Conservation (phyloP, 495 filamentous ascomycete species). For the Trichoderma asperelloides region DNA sequence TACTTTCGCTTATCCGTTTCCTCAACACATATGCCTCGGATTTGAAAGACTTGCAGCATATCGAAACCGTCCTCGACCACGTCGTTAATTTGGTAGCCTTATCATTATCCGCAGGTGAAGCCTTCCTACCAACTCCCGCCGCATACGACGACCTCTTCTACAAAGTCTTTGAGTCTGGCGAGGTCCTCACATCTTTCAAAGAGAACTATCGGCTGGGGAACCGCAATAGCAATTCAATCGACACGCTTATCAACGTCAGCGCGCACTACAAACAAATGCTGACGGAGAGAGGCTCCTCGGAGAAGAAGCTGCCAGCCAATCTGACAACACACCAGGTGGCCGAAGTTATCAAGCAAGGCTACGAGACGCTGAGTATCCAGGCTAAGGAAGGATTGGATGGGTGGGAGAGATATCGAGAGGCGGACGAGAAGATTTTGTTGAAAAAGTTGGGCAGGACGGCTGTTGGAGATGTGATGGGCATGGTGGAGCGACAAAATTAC, state of each 20-base stretch:
- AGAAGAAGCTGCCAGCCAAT: constrained; percentile 40
- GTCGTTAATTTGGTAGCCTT: constrained; percentile 81
- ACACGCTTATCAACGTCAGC: constrained; percentile 74
- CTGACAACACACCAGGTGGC: constrained; percentile 77
- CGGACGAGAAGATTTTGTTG: constrained; percentile 65
- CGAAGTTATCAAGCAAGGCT: constrained; percentile 89
- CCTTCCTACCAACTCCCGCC: constrained; percentile 81
- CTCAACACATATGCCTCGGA: constrained; percentile 75
- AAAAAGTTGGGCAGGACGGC: constrained; percentile 78
- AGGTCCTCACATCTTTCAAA: constrained; percentile 74
- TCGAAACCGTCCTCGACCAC: constrained; percentile 53
- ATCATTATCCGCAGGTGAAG: constrained; percentile 77
- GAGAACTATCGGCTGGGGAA: constrained; percentile 55
- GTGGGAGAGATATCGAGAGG: constrained; percentile 69
- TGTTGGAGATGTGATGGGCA: constrained; percentile 53
- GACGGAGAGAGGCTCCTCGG: constrained; percentile 42
- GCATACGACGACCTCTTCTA: constrained; percentile 97
- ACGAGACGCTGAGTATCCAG: constrained; percentile 85
- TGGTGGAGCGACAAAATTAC: constrained; percentile 22
- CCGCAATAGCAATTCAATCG: constrained; percentile 57
- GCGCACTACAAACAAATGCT: constrained; percentile 80
- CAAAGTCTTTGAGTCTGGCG: constrained; percentile 88
- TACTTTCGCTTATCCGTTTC: constrained; percentile 86
- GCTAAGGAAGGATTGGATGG: constrained; percentile 71
- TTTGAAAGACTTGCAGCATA: constrained; percentile 51